phyloP scores from a whole-genome alignment of 2,329 filamentous ascomycete species.

The Neofusicoccum laricinum region DNA sequence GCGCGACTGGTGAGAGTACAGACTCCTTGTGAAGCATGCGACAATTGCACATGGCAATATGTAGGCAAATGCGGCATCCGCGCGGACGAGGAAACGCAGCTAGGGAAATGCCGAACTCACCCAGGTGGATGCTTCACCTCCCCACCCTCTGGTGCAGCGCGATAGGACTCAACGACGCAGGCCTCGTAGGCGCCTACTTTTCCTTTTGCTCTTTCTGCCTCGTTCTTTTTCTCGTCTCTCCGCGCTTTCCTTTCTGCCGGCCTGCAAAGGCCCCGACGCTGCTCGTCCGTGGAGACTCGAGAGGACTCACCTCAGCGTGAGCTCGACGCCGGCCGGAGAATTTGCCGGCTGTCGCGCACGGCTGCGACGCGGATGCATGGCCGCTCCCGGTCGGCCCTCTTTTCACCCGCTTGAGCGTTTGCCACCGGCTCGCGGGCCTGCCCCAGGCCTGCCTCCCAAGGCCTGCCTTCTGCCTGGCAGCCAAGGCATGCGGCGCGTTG shows the following conservation, averaged over 20 bases:
- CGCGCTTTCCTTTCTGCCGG: no score
- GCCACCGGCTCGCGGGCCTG: neutral
- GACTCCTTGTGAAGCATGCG: no score
- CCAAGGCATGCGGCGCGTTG: neutral
- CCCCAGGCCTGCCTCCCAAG: no score
- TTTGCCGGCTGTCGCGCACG: neutral
- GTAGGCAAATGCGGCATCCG: no score
- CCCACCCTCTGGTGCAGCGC: neutral
- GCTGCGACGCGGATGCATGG: neutral
- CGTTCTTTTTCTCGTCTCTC: neutral
- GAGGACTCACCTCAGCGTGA: neutral
- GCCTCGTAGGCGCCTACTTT: neutral
- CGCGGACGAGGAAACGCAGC: no score
- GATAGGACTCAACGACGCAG: no score
- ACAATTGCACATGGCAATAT: no score
- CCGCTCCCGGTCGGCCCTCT: neutral
- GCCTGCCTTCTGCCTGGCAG: neutral
- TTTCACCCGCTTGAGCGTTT: neutral
- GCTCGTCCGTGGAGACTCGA: no score
- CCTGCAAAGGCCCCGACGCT: no score
- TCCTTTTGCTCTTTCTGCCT: neutral
- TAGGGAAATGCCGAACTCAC: no score
- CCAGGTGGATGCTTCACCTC: neutral
- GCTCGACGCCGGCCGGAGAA: neutral
- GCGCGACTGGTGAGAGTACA: no score